These are phyloP conservation scores for Udeniomyces megalosporus DNA, from an alignment of 768 basidiomycete genomes.

Conservation along the genomic window DNA sequence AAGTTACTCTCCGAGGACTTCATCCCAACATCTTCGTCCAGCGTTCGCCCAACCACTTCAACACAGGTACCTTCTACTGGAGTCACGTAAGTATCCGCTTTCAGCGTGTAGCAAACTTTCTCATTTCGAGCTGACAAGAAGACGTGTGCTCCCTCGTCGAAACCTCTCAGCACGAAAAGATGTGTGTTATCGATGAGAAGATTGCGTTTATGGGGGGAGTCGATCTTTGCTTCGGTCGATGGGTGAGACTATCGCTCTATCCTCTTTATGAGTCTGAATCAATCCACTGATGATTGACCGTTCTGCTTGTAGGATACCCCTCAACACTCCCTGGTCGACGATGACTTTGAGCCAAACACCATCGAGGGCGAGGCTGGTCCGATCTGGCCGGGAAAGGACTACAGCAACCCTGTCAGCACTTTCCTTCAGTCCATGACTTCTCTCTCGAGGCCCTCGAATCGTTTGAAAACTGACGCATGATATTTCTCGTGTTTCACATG, in stretches of 20 bases:
- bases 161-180: constrained; percentile 67
- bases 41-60: constrained; percentile 91
- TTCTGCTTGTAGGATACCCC: constrained; percentile 53
- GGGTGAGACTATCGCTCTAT: constrained; percentile 27
- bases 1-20: constrained; percentile 56
- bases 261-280: not conserved
- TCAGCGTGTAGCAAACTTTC: too few species aligned
- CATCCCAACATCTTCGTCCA: constrained; percentile 93
- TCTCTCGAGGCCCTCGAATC: not conserved
- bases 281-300: not conserved
- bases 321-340: constrained; percentile 78
- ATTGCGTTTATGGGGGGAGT: constrained; percentile 98
- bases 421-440: not conserved
- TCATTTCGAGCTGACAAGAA: too few species aligned
- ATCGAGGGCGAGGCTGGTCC: constrained; percentile 39
- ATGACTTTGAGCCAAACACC: constrained; percentile 41
- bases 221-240: constrained; percentile 52
- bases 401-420: constrained; percentile 9
- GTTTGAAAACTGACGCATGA: not conserved
- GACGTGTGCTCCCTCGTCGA: too few species aligned
- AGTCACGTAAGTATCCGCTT: constrained; percentile 62
- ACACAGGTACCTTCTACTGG: constrained; percentile 97
- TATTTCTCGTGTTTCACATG: constrained; percentile 37
- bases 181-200: constrained; percentile 91
- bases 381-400: constrained; percentile 66